Percentiles rank a stretch among this genome's conserved stretches.
These are phyloP conservation scores for Aspergillus biplanus DNA, from an alignment of 495 filamentous ascomycete species.

Conservation along the genomic window DNA sequence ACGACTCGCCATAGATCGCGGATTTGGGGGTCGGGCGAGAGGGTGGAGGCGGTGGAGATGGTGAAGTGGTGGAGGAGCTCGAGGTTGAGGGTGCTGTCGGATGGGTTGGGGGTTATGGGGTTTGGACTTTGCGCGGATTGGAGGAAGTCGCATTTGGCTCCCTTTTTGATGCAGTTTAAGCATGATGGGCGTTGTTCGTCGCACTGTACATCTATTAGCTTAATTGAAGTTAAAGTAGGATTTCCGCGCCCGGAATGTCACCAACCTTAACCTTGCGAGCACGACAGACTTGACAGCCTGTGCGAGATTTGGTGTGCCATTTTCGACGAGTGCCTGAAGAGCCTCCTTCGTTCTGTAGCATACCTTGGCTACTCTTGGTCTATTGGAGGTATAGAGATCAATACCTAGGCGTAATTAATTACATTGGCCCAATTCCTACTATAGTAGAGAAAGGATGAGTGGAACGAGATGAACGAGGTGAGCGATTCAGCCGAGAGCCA, in stretches of 20 bases:
- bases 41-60: neutral
- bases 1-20: neutral
- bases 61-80: constrained; percentile 13
- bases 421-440: too few relatives aligned
- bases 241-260: neutral
- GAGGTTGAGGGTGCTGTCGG: neutral
- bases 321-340: too few relatives aligned
- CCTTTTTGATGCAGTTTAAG: neutral
- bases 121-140: neutral
- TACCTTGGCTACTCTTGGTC: too few relatives aligned
- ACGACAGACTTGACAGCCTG: neutral
- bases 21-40: neutral
- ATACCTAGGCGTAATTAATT: too few relatives aligned
- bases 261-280: neutral
- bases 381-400: too few relatives aligned
- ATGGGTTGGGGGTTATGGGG: neutral
- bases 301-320: neutral
- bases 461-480: too few relatives aligned
- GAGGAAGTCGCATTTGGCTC: neutral
- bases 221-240: neutral
- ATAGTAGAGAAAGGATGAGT: too few relatives aligned
- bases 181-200: neutral
- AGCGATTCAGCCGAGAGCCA: too few relatives aligned
- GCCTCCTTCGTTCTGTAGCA: too few relatives aligned
- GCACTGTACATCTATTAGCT: neutral